These are phyloP conservation scores for Piper betle DNA, from an alignment of 164 flowering plant genomes.

Conservation along the genomic window DNA sequence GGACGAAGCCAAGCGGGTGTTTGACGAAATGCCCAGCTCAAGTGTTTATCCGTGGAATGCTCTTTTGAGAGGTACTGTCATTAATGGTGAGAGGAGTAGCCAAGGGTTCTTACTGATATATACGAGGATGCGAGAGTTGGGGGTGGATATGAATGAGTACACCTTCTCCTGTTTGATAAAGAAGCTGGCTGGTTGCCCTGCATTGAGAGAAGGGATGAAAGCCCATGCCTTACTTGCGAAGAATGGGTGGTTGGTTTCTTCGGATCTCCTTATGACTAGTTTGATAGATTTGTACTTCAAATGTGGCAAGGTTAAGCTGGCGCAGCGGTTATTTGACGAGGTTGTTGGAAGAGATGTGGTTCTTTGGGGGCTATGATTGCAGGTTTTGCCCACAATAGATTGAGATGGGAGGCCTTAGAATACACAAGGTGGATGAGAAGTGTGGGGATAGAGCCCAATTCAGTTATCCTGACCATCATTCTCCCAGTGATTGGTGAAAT, in stretches of 20 bases:
- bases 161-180: conserved; percentile 62
- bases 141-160: conserved; percentile 59
- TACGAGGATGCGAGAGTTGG: conserved; percentile 46
- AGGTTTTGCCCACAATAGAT: conserved; percentile 69
- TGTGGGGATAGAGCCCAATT: conserved; percentile 54
- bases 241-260: conserved; percentile 44
- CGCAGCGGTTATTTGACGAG: conserved; percentile 54
- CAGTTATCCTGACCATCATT: conserved; percentile 48
- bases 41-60: conserved; percentile 80
- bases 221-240: conserved; percentile 59
- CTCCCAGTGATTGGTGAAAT: conserved; percentile 66
- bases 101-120: conserved; percentile 26
- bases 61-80: conserved; percentile 63
- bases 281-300: conserved; percentile 85
- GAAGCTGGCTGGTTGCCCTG: conserved; percentile 60
- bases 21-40: conserved; percentile 22
- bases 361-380: conserved; percentile 75
- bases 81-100: conserved; percentile 31
- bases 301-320: conserved; percentile 65
- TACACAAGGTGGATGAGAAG: conserved; percentile 44
- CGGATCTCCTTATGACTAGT: conserved; percentile 37
- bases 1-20: conserved; percentile 45
- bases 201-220: conserved; percentile 47
- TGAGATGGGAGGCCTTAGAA: conserved; percentile 47
- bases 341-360: conserved; percentile 49